These are phyloP conservation scores for Jaapia argillacea DNA, from an alignment of 768 basidiomycete genomes.

Conservation along the genomic window DNA sequence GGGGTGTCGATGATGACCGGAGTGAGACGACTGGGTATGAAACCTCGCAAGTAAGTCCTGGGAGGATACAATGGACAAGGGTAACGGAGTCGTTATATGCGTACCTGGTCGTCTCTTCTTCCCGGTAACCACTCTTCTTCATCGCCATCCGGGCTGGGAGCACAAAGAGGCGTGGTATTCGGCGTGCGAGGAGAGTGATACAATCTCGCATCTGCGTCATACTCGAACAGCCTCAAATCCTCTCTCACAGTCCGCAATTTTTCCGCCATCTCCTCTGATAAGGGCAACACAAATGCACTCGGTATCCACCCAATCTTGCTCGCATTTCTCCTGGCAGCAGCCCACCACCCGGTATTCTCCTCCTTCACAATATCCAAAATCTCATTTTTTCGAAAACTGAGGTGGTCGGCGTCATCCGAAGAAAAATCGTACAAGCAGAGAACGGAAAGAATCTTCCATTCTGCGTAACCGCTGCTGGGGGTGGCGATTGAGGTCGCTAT, in stretches of 20 bases:
- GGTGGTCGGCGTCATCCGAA: constrained; percentile 48
- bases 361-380: constrained; percentile 58
- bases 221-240: constrained; percentile 31
- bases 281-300: constrained; percentile 50
- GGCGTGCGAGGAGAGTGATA: constrained; percentile 29
- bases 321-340: constrained; percentile 48
- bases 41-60: too few relatives aligned
- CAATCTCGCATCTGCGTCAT: constrained; percentile 35
- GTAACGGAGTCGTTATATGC: background rate
- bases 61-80: too few relatives aligned
- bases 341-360: constrained; percentile 77
- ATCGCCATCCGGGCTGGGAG: background rate
- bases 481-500: constrained; percentile 14
- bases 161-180: constrained; percentile 11
- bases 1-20: too few relatives aligned
- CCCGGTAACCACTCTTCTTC: background rate
- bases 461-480: constrained; percentile 19
- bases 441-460: constrained; percentile 36
- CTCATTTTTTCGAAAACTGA: constrained; percentile 57
- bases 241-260: constrained; percentile 32
- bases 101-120: background rate
- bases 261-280: constrained; percentile 42
- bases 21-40: too few relatives aligned
- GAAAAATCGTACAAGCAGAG: constrained; percentile 62
- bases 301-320: constrained; percentile 68